phyloP scores from a whole-genome alignment of 2,329 filamentous ascomycete species.

The Pezicula neosporulosa region DNA sequence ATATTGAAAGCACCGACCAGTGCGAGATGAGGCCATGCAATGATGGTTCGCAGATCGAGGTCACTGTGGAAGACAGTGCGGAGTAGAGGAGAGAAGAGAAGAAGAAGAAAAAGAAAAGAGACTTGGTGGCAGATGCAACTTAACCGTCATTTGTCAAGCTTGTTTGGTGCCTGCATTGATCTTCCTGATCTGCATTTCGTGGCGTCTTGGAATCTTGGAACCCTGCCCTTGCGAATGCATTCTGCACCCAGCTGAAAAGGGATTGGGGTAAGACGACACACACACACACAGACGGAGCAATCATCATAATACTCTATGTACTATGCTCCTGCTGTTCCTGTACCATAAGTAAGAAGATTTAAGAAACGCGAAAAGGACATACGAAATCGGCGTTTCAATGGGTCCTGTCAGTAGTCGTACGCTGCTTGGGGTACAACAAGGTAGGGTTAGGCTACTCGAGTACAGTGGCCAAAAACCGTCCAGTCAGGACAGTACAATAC shows the following conservation, averaged over 20 bases:
- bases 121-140: neutral
- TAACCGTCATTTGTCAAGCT: neutral
- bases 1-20: too few relatives aligned
- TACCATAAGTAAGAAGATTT: neutral
- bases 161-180: constrained; percentile 13
- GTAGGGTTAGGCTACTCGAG: too few relatives aligned
- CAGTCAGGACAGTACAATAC: neutral
- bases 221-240: neutral
- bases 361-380: neutral
- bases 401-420: too few relatives aligned
- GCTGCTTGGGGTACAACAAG: too few relatives aligned
- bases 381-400: neutral
- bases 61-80: too few relatives aligned
- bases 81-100: neutral
- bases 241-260: constrained; percentile 1
- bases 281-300: too few relatives aligned
- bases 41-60: too few relatives aligned
- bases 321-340: too few relatives aligned
- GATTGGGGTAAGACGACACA: neutral
- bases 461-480: too few relatives aligned
- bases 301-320: too few relatives aligned
- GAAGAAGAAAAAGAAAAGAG: neutral
- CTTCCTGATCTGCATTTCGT: constrained; percentile 10
- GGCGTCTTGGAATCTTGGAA: constrained; percentile 1
- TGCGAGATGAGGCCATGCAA: too few relatives aligned